A percentile compares a stretch with the other conserved stretches of the same genome.
These are phyloP conservation scores for Peronospora farinosa DNA, from an alignment of 352 stramenopile genomes.

Conservation along the genomic window DNA sequence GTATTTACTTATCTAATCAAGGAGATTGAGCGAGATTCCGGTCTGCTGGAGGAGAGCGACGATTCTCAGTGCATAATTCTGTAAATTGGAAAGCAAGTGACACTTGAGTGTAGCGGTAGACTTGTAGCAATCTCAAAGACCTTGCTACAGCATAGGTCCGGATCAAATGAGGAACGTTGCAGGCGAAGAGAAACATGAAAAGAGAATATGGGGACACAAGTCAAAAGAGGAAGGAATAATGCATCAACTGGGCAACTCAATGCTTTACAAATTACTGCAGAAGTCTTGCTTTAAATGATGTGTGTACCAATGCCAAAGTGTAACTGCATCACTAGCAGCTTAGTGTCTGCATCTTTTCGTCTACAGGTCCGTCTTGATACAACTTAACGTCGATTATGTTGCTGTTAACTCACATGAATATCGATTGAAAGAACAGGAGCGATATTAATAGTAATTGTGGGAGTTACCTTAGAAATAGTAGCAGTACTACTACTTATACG, in stretches of 20 bases:
- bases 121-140: slow-evolving; percentile 7
- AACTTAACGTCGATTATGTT: too few species aligned
- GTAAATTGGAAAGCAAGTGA: slow-evolving; percentile 33
- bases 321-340: too few species aligned
- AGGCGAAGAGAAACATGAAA: slow-evolving; percentile 6
- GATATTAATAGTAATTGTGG: too few species aligned
- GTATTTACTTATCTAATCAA: slow-evolving; percentile 89
- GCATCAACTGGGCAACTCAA: slow-evolving; percentile 9
- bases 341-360: too few species aligned
- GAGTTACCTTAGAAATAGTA: too few species aligned
- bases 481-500: too few species aligned
- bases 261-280: slow-evolving; percentile 7
- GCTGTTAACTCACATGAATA: too few species aligned
- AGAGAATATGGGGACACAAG: background rate
- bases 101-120: slow-evolving; percentile 9
- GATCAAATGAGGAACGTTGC: slow-evolving; percentile 1
- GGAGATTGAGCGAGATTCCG: slow-evolving; percentile 85
- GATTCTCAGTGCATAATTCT: slow-evolving; percentile 74
- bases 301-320: too few species aligned
- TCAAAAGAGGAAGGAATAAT: slow-evolving; percentile 10
- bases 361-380: too few species aligned
- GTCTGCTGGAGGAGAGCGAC: slow-evolving; percentile 75
- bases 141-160: slow-evolving; percentile 1
- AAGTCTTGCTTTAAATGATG: background rate
- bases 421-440: too few species aligned